phyloP scores from a whole-genome alignment of 2,329 filamentous ascomycete species.

The Emergomyces orientalis region DNA sequence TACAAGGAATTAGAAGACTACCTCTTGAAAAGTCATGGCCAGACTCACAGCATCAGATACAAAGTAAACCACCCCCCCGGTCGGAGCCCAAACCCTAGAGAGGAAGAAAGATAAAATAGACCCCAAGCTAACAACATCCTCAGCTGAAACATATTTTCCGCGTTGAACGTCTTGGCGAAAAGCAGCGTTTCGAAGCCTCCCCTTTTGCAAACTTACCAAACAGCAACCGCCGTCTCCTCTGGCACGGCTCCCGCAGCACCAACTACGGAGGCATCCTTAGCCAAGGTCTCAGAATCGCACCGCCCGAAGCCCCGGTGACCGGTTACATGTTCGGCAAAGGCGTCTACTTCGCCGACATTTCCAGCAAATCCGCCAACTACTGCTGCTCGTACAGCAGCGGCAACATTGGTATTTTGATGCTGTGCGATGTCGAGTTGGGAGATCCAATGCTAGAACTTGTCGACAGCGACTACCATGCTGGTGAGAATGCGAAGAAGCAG shows the following conservation, averaged over 20 bases:
- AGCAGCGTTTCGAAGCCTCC: constrained; percentile 55
- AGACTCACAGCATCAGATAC: constrained; percentile 51
- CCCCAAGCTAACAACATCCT: constrained; percentile 10
- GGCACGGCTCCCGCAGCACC: constrained; percentile 76
- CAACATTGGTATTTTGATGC: constrained; percentile 63
- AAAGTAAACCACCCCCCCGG: constrained; percentile 16
- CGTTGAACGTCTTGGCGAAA: constrained; percentile 65
- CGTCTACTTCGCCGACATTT: constrained; percentile 80
- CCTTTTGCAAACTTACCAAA: constrained; percentile 42
- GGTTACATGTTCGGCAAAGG: constrained; percentile 90
- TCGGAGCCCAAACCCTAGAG: not conserved
- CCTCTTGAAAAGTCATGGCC: constrained; percentile 55
- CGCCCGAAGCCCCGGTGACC: constrained; percentile 61
- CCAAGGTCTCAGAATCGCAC: constrained; percentile 82
- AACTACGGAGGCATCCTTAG: constrained; percentile 83
- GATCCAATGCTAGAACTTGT: constrained; percentile 60
- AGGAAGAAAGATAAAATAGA: constrained; percentile 11
- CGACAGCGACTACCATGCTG: constrained; percentile 52
- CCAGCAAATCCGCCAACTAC: constrained; percentile 72
- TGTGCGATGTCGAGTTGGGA: constrained; percentile 78
- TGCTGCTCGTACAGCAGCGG: constrained; percentile 55
- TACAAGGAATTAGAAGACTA: constrained; percentile 58
- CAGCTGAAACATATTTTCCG: constrained; percentile 68
- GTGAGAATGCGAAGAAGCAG: constrained; percentile 49
- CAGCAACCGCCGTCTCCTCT: constrained; percentile 67